Conservation (phyloP, 2,329 filamentous ascomycete species). For the Dothistroma pini region DNA sequence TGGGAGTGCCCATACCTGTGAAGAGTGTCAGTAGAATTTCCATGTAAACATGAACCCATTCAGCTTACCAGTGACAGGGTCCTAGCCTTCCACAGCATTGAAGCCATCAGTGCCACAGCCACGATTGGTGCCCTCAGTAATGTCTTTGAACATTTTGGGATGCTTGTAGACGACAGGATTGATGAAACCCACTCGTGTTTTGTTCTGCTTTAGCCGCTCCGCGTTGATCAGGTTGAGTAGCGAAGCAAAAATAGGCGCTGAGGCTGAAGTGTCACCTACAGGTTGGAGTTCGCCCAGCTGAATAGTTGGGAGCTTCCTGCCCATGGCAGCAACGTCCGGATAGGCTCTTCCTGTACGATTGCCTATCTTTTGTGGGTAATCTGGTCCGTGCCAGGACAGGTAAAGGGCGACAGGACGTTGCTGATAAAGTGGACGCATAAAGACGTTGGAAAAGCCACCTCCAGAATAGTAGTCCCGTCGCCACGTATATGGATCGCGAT, state of each 20-base stretch:
- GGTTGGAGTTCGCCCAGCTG: conserved; percentile 39
- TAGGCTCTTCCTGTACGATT: conserved; percentile 48
- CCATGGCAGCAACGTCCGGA: conserved; percentile 40
- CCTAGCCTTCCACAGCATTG: conserved; percentile 32
- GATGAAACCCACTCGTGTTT: conserved; percentile 39
- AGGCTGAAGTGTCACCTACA: conserved; percentile 49
- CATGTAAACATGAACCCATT: background rate
- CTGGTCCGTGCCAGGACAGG: conserved; percentile 35
- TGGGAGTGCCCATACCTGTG: conserved; percentile 27
- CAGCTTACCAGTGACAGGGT: conserved; percentile 24
- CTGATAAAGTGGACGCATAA: conserved; percentile 34
- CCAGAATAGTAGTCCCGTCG: conserved; percentile 39
- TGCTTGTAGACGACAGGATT: conserved; percentile 44
- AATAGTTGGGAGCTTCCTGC: conserved; percentile 21
- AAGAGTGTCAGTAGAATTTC: background rate
- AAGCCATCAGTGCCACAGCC: conserved; percentile 36
- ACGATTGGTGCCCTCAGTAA: conserved; percentile 32
- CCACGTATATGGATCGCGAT: conserved; percentile 2
- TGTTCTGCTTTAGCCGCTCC: conserved; percentile 33
- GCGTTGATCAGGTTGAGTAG: conserved; percentile 46
- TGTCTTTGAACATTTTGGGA: conserved; percentile 36
- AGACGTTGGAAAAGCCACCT: conserved; percentile 42
- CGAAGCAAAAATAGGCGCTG: conserved; percentile 46
- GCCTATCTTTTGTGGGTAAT: conserved; percentile 42
- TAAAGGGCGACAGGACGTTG: conserved; percentile 8